Percentiles rank a stretch among this genome's conserved stretches.
Evolutionary conservation across 176 grass and related monocot genomes (phyloP).

Genomic region (Poa annua): DNA sequence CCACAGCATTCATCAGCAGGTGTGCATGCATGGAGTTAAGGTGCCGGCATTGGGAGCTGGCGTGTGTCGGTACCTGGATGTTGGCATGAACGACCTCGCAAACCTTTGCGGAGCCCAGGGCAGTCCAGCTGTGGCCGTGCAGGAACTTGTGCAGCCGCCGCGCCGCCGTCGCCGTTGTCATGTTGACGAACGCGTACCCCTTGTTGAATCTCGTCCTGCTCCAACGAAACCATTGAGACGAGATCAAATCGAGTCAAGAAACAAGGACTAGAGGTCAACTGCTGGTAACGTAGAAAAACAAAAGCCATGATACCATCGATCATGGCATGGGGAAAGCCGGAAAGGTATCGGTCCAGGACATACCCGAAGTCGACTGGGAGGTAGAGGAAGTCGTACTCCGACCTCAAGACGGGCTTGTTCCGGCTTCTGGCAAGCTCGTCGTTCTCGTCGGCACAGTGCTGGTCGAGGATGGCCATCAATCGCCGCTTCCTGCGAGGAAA

Average conservation of each 20-base stretch:
- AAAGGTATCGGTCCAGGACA: neutral
- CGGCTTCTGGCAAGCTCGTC: neutral
- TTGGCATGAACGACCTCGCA: conserved; percentile 53
- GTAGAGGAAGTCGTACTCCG: conserved; percentile 72
- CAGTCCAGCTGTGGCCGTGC: conserved; percentile 34
- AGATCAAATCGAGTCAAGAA: neutral
- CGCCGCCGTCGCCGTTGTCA: conserved; percentile 51
- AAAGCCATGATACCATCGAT: too few species aligned
- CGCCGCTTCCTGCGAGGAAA: conserved; percentile 36
- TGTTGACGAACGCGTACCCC: conserved; percentile 70
- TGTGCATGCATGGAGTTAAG: neutral
- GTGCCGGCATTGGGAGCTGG: neutral
- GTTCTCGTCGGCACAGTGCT: conserved; percentile 52
- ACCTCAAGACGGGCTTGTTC: neutral
- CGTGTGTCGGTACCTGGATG: conserved; percentile 39
- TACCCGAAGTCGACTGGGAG: conserved; percentile 49
- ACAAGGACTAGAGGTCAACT: neutral
- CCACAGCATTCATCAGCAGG: neutral
- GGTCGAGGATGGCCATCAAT: conserved; percentile 35
- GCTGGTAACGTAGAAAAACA: too few species aligned
- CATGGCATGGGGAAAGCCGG: too few species aligned
- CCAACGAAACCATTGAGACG: neutral
- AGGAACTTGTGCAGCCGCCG: conserved; percentile 41
- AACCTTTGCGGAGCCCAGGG: conserved; percentile 32
- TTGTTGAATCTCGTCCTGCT: conserved; percentile 50